A percentile compares a stretch with the other conserved stretches of the same genome.
Conservation (phyloP, 768 basidiomycete genomes). For the Leucosporidium yakuticum region DNA sequence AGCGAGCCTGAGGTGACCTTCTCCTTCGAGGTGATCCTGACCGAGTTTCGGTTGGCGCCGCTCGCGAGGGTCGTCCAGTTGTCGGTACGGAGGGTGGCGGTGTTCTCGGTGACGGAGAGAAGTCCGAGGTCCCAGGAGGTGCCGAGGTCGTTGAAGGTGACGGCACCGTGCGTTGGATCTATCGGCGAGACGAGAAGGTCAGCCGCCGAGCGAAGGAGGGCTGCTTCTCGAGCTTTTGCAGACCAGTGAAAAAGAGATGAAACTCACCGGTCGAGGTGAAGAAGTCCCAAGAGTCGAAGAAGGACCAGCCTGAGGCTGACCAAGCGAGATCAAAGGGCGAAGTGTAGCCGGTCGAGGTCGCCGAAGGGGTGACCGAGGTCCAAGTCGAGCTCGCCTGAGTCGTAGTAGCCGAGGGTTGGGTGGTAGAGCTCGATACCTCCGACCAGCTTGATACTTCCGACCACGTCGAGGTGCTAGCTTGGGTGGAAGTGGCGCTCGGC, state of each 20-base stretch:
- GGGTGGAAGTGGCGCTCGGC: too few relatives aligned
- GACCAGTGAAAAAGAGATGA: not conserved
- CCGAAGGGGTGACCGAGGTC: not conserved
- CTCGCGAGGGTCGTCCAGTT: slow-evolving; percentile 31
- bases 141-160: slow-evolving; percentile 53
- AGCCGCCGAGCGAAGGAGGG: not conserved
- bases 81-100: slow-evolving; percentile 27
- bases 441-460: too few relatives aligned
- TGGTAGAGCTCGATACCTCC: too few relatives aligned
- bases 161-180: slow-evolving; percentile 48
- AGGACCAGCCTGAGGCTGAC: slow-evolving; percentile 2
- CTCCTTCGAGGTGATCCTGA: slow-evolving; percentile 36
- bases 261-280: slow-evolving; percentile 46
- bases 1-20: slow-evolving; percentile 25
- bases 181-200: not conserved
- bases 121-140: slow-evolving; percentile 51
- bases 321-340: not conserved
- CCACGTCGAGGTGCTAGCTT: too few relatives aligned
- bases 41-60: slow-evolving; percentile 35
- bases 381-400: not conserved
- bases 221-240: not conserved
- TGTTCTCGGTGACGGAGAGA: slow-evolving; percentile 49
- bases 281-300: slow-evolving; percentile 61
- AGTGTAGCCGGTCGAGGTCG: not conserved
- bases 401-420: too few relatives aligned